Evolutionary conservation across 2,329 filamentous ascomycete genomes (phyloP).

Genomic region (Nannizziopsis arthrosporioides): DNA sequence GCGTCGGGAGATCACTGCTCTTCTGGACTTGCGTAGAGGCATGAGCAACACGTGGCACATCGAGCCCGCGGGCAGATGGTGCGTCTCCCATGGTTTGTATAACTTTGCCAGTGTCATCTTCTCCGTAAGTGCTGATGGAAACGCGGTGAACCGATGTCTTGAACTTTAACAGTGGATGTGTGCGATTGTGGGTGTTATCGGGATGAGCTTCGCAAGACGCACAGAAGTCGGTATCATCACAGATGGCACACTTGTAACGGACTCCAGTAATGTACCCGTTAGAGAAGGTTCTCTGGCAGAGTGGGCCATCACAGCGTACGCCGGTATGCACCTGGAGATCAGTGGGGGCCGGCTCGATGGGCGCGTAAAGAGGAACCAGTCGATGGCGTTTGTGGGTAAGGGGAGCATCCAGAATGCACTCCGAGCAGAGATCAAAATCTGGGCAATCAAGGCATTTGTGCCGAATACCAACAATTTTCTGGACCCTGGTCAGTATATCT

Average conservation of each 20-base stretch:
- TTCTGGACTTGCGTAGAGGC: conserved; percentile 56
- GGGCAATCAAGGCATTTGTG: conserved; percentile 96
- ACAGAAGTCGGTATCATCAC: conserved; percentile 90
- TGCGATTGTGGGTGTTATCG: conserved; percentile 74
- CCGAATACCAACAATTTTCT: conserved; percentile 73
- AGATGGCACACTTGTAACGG: conserved; percentile 95
- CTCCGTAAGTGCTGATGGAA: conserved; percentile 71
- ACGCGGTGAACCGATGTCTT: conserved; percentile 84
- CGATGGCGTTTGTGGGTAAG: conserved; percentile 70
- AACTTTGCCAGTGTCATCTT: conserved; percentile 55
- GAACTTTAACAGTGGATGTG: conserved; percentile 96
- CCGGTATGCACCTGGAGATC: conserved; percentile 54
- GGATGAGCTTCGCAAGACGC: conserved; percentile 85
- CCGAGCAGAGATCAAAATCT: conserved; percentile 88
- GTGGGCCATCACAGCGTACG: conserved; percentile 88
- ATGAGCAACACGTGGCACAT: conserved; percentile 38
- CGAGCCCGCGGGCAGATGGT: conserved; percentile 44
- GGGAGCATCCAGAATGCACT: conserved; percentile 56
- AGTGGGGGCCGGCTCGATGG: conserved; percentile 42
- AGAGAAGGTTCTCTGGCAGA: conserved; percentile 48
- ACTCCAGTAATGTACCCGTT: conserved; percentile 60
- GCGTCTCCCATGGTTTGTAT: conserved; percentile 64
- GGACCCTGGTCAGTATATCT: conserved; percentile 1
- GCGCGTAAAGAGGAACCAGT: conserved; percentile 77
- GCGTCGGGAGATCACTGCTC: not conserved